Evolutionary conservation across 345 rosid genomes (phyloP), one percentile per base, ranked within the genome.

Genomic region (Brassica cretica): DNA sequence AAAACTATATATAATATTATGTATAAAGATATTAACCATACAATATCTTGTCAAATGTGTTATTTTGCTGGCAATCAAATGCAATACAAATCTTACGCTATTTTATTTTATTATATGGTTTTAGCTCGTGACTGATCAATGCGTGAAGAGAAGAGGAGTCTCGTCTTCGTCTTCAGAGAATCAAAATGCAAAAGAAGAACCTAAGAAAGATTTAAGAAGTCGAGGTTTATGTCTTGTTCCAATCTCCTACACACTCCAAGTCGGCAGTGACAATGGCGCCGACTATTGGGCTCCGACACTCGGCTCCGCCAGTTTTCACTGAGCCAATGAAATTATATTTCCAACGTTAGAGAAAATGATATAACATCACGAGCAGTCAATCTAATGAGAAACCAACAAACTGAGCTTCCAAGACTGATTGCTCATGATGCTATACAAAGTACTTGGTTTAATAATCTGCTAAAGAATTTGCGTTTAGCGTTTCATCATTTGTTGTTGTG

Each of bases 311-410:
- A 88, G 94, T 8, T 90, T 88, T 70, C 89, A 78, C 51, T 85
- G 76, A 84, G 55, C 67, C 53, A 24, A 55, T 60, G 16, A 66
- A 10, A 30, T 29, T 37, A 35, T 14, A 73, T 65, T 27, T 46
- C 61, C 18, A 14, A 29, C 67, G 24, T 78, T 68, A 37, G 30
- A 49, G 49, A 71, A 74, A 83, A 80, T 78, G 85, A 72, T 91
- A 94, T 90, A 94, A 90, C 94, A 92, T 92, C 98, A 92, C 86
- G 86, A 92, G 96, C 97, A 94, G 90, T 87, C 98, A 94, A 85
- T 87, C 96, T 89, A 89, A 89, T 83, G 73, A 85, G 82, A 78
- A 73, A 80, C 81, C 76, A 71, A 71, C 80, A 55, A 70, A 27
- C 37, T 80, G 79, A 56, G 68, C 70, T 80, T 84, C 80, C 24